Conservation (phyloP, 2,329 filamentous ascomycete genomes). For the Colletotrichum tabaci region DNA sequence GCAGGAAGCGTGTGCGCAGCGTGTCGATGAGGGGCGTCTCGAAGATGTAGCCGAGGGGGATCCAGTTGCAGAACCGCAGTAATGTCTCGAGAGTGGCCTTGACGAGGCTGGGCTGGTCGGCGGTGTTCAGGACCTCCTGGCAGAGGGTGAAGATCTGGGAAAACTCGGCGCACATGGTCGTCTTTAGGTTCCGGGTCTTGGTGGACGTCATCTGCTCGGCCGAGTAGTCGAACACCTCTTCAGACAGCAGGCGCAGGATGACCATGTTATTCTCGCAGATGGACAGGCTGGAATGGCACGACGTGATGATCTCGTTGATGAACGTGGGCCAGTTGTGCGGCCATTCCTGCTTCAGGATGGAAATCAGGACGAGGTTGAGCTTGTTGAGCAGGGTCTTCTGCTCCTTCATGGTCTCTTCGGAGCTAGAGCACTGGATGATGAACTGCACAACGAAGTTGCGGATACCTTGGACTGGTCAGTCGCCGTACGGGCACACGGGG, state of each 20-base stretch:
- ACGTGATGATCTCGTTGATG: conserved; percentile 99
- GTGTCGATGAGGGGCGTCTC: conserved; percentile 98
- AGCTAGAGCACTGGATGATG: conserved; percentile 93
- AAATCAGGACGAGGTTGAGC: conserved; percentile 96
- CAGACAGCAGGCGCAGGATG: conserved; percentile 93
- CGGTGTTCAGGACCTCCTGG: conserved; percentile 93
- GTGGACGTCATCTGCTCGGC: conserved; percentile 99
- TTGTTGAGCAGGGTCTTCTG: conserved; percentile 97
- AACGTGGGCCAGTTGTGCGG: conserved; percentile 99
- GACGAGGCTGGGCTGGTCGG: conserved; percentile 88
- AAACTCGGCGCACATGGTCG: conserved; percentile 98
- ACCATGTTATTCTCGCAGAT: conserved; percentile 99
- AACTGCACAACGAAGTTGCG: conserved; percentile 99
- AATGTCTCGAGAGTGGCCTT: conserved; percentile 98
- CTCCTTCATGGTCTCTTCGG: conserved; percentile 87
- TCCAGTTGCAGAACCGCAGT: conserved; percentile 98
- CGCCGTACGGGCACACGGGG: neutral
- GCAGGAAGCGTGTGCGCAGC: conserved; percentile 90
- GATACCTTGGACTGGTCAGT: conserved; percentile 75
- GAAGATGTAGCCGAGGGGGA: conserved; percentile 97
- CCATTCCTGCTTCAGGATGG: conserved; percentile 99
- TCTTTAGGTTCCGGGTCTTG: conserved; percentile 96
- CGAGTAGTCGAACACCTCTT: conserved; percentile 99
- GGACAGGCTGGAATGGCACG: conserved; percentile 93
- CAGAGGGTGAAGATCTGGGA: conserved; percentile 98